These are phyloP conservation scores for Helicostylum pulchrum DNA, from an alignment of 192 early-diverging fungal genomes.

Conservation along the genomic window DNA sequence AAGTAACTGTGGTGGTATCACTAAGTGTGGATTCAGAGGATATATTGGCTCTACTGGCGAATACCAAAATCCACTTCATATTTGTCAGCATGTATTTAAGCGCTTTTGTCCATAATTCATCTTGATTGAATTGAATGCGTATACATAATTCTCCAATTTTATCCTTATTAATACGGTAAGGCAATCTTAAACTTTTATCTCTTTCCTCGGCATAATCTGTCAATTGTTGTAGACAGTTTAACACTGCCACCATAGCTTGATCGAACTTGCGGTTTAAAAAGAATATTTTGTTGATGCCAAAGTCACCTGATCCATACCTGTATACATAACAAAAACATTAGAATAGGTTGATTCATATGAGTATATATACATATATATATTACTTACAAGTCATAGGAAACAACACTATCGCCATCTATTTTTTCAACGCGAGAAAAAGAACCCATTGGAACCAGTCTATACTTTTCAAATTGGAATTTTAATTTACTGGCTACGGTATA, in stretches of 20 bases:
- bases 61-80: constrained; percentile 86
- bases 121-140: constrained; percentile 82
- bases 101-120: constrained; percentile 90
- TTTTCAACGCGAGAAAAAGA: constrained; percentile 90
- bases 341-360: neutral
- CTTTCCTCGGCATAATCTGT: constrained; percentile 75
- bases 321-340: neutral
- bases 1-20: neutral
- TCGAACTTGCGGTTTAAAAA: constrained; percentile 88
- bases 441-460: constrained; percentile 86
- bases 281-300: constrained; percentile 69
- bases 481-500: constrained; percentile 85
- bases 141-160: constrained; percentile 83
- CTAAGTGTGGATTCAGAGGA: constrained; percentile 7
- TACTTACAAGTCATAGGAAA: constrained; percentile 75
- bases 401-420: constrained; percentile 62
- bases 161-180: constrained; percentile 82
- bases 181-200: constrained; percentile 73
- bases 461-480: constrained; percentile 77
- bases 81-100: constrained; percentile 86
- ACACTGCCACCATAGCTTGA: constrained; percentile 80
- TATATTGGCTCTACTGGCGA: constrained; percentile 46
- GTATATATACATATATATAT: constrained; percentile 2
- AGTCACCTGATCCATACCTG: constrained; percentile 81
- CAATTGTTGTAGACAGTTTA: constrained; percentile 88